Percentiles rank a stretch among this genome's conserved stretches.
These are phyloP conservation scores for Penicillium sp. DNA, from an alignment of 2,329 filamentous ascomycete species.

Conservation along the genomic window DNA sequence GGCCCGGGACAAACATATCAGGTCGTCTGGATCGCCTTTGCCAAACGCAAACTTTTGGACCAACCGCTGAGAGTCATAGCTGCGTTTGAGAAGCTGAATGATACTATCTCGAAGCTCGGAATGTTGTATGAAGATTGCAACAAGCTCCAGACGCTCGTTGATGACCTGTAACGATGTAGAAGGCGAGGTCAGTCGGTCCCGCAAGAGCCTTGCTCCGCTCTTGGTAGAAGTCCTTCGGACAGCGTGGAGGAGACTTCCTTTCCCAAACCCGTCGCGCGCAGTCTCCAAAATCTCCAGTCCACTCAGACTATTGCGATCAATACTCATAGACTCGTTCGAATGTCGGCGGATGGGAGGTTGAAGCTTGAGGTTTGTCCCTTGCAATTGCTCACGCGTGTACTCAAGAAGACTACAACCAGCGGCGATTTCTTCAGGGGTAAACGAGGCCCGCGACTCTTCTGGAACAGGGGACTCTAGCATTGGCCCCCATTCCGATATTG, in stretches of 20 bases:
- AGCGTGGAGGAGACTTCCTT: slow-evolving; percentile 87
- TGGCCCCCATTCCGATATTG: slow-evolving; percentile 67
- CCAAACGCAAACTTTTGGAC: slow-evolving; percentile 94
- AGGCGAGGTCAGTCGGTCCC: slow-evolving; percentile 81
- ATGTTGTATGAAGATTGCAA: slow-evolving; percentile 70
- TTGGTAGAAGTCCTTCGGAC: slow-evolving; percentile 88
- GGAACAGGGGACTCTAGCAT: slow-evolving; percentile 76
- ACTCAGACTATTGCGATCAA: slow-evolving; percentile 88
- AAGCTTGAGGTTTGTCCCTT: slow-evolving; percentile 76
- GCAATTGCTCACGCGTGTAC: slow-evolving; percentile 79
- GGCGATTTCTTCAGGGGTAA: slow-evolving; percentile 68
- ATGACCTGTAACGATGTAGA: slow-evolving; percentile 85
- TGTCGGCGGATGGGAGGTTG: slow-evolving; percentile 78
- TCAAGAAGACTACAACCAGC: slow-evolving; percentile 81
- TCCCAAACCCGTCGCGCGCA: slow-evolving; percentile 73
- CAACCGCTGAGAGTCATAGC: slow-evolving; percentile 83
- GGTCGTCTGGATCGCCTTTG: slow-evolving; percentile 86
- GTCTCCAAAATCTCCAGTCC: slow-evolving; percentile 88
- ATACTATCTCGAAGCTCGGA: slow-evolving; percentile 70
- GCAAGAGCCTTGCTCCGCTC: slow-evolving; percentile 81
- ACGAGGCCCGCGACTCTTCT: slow-evolving; percentile 53
- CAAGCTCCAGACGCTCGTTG: slow-evolving; percentile 76
- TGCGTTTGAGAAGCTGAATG: slow-evolving; percentile 68
- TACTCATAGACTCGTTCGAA: slow-evolving; percentile 76
- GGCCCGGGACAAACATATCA: slow-evolving; percentile 79